These are phyloP conservation scores for Allium fistulosum DNA, from an alignment of 106 monocot genomes.

Conservation along the genomic window DNA sequence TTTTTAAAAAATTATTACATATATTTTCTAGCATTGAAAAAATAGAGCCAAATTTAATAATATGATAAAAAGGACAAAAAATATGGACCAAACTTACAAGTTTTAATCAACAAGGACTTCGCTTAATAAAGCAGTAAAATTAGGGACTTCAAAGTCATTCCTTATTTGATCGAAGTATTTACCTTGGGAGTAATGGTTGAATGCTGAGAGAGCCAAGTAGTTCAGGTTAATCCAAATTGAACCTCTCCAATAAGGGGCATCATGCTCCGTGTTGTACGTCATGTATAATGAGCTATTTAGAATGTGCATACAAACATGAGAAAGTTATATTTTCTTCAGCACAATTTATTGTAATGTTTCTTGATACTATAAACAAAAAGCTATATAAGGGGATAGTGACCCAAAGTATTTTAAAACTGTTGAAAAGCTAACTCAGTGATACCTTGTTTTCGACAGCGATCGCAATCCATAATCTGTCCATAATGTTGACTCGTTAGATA, in stretches of 20 bases:
- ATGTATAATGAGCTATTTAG: constrained; percentile 75
- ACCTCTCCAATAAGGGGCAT: constrained; percentile 96
- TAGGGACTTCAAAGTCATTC: no score
- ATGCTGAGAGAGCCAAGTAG: constrained; percentile 87
- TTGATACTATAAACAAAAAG: background rate
- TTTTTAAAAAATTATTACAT: no score
- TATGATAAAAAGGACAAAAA: no score
- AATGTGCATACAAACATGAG: no score
- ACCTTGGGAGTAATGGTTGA: constrained; percentile 77
- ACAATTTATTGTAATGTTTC: no score
- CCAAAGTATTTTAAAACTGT: background rate
- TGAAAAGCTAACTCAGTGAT: no score
- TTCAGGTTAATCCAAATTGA: constrained; percentile 99
- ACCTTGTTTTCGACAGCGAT: constrained; percentile 93
- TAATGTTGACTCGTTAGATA: constrained; percentile 68
- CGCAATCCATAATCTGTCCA: constrained; percentile 95
- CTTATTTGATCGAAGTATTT: background rate
- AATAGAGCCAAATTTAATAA: no score
- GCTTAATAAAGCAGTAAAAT: no score
- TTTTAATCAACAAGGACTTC: no score
- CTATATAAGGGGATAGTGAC: background rate
- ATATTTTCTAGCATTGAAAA: no score
- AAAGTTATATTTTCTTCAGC: no score
- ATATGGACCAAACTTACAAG: no score
- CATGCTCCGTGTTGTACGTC: constrained; percentile 93